Conservation (phyloP, 2,329 filamentous ascomycete genomes). For the Penicillium sp. region DNA sequence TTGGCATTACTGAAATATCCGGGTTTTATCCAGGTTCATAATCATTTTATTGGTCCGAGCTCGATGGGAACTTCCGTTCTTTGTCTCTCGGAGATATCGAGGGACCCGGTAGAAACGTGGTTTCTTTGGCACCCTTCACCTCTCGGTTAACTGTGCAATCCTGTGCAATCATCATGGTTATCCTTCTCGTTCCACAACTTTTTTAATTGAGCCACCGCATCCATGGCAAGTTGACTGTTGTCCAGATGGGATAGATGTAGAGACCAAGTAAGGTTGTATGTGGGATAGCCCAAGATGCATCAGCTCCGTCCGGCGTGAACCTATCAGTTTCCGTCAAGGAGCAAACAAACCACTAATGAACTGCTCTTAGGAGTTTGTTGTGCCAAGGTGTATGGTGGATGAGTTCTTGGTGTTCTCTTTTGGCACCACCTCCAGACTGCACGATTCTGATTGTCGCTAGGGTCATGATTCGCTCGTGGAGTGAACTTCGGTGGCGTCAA, state of each 20-base stretch:
- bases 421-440: not conserved
- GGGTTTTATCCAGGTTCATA: not conserved
- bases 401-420: not conserved
- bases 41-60: not conserved
- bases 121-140: not conserved
- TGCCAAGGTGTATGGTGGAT: not conserved
- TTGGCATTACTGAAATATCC: not conserved
- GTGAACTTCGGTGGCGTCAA: not conserved
- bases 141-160: not conserved
- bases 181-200: accelerated
- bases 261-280: not conserved
- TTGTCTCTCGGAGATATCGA: not conserved
- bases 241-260: too few species aligned
- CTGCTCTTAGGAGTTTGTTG: not conserved
- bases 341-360: accelerated
- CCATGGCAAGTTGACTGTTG: not conserved
- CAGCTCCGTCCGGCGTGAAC: accelerated
- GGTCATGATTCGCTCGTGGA: not conserved
- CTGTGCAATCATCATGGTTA: not conserved
- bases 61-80: not conserved
- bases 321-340: too few species aligned
- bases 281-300: not conserved
- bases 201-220: not conserved
- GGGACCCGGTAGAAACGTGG: not conserved
- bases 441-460: too few species aligned